These are phyloP conservation scores for Lentithecium fluviatile DNA, from an alignment of 495 filamentous ascomycete species.

Conservation along the genomic window DNA sequence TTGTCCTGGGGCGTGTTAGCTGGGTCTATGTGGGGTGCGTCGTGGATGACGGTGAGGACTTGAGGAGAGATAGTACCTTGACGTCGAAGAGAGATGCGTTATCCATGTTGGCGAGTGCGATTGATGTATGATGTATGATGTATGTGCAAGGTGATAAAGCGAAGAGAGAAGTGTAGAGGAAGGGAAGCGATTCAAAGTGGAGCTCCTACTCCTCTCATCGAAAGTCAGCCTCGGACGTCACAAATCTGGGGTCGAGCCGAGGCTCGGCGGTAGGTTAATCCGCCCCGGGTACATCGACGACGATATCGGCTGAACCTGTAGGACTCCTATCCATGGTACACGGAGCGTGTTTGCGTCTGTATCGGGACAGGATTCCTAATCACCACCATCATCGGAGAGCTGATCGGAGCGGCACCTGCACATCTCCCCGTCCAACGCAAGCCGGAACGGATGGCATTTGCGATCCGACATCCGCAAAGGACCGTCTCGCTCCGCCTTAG, in stretches of 20 bases:
- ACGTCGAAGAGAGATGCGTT: conserved; percentile 36
- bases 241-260: conserved; percentile 25
- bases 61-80: conserved; percentile 22
- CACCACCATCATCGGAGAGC: no score
- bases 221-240: not conserved
- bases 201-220: not conserved
- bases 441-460: no score
- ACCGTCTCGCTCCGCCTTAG: no score
- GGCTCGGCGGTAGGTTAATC: conserved; percentile 30
- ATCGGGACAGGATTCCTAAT: no score
- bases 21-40: not conserved
- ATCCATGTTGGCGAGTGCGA: conserved; percentile 30
- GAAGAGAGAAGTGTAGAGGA: not conserved
- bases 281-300: not conserved
- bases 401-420: not conserved
- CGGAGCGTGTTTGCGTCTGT: not conserved
- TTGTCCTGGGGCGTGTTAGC: conserved; percentile 32
- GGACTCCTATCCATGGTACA: not conserved
- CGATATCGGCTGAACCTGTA: not conserved
- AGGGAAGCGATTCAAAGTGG: not conserved
- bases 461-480: no score
- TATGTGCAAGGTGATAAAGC: conserved; percentile 4
- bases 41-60: no score
- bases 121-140: not conserved
- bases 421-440: no score